A percentile compares a stretch with the other conserved stretches of the same genome.
phyloP scores from a whole-genome alignment of 495 filamentous ascomycete species.

The Xylaria acuta region DNA sequence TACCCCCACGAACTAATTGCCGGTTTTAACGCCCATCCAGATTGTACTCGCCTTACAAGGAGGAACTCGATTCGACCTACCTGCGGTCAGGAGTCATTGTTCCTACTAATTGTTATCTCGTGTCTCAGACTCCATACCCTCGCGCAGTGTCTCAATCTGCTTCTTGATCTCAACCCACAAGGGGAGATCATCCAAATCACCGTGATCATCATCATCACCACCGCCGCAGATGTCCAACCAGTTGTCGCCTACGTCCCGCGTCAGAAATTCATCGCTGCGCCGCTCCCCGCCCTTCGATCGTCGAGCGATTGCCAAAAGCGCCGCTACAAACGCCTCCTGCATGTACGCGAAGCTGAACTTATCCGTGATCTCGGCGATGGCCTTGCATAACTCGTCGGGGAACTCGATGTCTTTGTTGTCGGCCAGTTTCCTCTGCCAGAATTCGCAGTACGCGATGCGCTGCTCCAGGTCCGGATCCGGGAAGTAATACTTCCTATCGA shows the following conservation, averaged over 20 bases:
- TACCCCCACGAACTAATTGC: not conserved
- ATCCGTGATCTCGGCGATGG: conserved; percentile 64
- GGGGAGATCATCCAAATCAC: conserved; percentile 51
- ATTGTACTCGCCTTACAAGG: not conserved
- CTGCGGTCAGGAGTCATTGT: not conserved
- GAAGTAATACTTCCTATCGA: conserved; percentile 71
- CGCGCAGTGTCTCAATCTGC: conserved; percentile 60
- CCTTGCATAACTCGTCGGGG: conserved; percentile 56
- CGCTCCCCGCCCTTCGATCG: conserved; percentile 25
- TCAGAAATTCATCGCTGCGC: not conserved
- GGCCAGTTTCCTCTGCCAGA: conserved; percentile 64
- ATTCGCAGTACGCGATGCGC: conserved; percentile 62
- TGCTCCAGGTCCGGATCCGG: conserved; percentile 59
- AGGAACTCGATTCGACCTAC: not conserved
- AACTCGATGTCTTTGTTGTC: conserved; percentile 62
- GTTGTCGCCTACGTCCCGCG: conserved; percentile 31
- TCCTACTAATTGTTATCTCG: not conserved
- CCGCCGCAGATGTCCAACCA: conserved; percentile 35
- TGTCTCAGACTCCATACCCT: conserved; percentile 56
- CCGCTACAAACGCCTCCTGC: conserved; percentile 68
- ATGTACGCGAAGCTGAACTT: conserved; percentile 71
- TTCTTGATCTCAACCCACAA: conserved; percentile 64
- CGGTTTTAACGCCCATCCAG: not conserved
- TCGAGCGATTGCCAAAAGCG: conserved; percentile 59
- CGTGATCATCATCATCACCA: conserved; percentile 33